Conservation (phyloP, 73 alveolate species). For the Urostyla sp. region DNA sequence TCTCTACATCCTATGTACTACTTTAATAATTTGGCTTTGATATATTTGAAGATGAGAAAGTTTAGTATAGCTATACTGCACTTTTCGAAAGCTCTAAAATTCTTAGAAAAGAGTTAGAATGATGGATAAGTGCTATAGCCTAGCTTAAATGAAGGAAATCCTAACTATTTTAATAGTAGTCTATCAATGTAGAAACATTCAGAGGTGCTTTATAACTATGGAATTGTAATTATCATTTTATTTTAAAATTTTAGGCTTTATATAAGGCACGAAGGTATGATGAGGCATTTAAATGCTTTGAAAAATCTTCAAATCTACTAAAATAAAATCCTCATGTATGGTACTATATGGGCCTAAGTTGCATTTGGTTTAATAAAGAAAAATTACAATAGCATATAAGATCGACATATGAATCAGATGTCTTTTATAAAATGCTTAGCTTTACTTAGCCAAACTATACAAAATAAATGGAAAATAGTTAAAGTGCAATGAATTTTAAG, state of each 20-base stretch:
- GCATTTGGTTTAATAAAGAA: slow-evolving; percentile 2
- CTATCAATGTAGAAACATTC: slow-evolving; percentile 47
- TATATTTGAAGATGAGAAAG: slow-evolving; percentile 55
- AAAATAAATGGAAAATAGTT: not conserved
- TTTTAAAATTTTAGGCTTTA: slow-evolving; percentile 27
- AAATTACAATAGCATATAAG: not conserved
- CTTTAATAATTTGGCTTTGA: slow-evolving; percentile 63
- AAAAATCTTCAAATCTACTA: slow-evolving; percentile 48
- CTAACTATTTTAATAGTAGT: slow-evolving; percentile 46
- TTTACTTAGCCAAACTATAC: slow-evolving; percentile 27
- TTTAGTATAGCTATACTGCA: slow-evolving; percentile 53
- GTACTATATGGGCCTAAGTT: slow-evolving; percentile 54
- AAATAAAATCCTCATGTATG: slow-evolving; percentile 45
- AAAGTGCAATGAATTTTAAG: too few relatives aligned
- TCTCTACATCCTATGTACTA: slow-evolving; percentile 53
- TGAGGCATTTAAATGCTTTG: slow-evolving; percentile 60
- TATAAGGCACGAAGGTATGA: slow-evolving; percentile 28
- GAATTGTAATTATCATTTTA: slow-evolving; percentile 30
- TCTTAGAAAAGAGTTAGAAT: slow-evolving; percentile 50
- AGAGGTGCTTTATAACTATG: slow-evolving; percentile 62
- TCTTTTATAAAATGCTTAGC: slow-evolving; percentile 20
- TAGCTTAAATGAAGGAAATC: slow-evolving; percentile 39
- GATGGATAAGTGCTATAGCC: not conserved
- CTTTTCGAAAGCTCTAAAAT: slow-evolving; percentile 67
- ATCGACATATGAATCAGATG: slow-evolving; percentile 21